phyloP scores from a whole-genome alignment of 805 yeast species.

The Spathaspora hagerdaliae region DNA sequence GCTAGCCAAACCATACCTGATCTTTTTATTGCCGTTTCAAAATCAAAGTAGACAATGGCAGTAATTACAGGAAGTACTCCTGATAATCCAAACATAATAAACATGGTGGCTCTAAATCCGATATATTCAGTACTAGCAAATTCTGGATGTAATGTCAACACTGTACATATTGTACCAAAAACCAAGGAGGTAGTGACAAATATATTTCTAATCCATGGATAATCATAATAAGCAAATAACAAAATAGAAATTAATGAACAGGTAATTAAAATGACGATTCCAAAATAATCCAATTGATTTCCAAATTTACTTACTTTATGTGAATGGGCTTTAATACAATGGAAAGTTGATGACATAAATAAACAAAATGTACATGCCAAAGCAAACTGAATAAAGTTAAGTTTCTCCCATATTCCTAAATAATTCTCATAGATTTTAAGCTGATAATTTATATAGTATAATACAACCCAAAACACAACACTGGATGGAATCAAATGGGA shows the following conservation, averaged over 20 bases:
- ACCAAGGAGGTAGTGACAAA: conserved; percentile 45
- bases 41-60: conserved; percentile 51
- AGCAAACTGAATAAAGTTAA: conserved; percentile 51
- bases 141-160: conserved; percentile 57
- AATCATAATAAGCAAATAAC: conserved; percentile 43
- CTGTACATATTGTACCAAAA: conserved; percentile 60
- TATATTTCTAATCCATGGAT: conserved; percentile 24
- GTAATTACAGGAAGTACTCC: conserved; percentile 66
- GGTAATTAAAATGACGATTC: conserved; percentile 65
- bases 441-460: conserved; percentile 24
- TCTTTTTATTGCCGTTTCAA: conserved; percentile 42
- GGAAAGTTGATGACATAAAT: conserved; percentile 63
- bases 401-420: conserved; percentile 38
- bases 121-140: conserved; percentile 74
- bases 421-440: conserved; percentile 19
- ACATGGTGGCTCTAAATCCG: conserved; percentile 72
- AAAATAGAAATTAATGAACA: conserved; percentile 51
- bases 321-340: conserved; percentile 66
- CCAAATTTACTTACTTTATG: conserved; percentile 49
- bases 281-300: conserved; percentile 71
- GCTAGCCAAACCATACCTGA: conserved; percentile 60
- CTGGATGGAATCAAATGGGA: conserved; percentile 53
- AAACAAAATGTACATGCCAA: conserved; percentile 58
- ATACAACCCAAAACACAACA: conserved; percentile 20
- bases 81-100: conserved; percentile 75